Evolutionary conservation across 2,329 filamentous ascomycete species (phyloP).

Genomic region (Aspergillus tamarii): DNA sequence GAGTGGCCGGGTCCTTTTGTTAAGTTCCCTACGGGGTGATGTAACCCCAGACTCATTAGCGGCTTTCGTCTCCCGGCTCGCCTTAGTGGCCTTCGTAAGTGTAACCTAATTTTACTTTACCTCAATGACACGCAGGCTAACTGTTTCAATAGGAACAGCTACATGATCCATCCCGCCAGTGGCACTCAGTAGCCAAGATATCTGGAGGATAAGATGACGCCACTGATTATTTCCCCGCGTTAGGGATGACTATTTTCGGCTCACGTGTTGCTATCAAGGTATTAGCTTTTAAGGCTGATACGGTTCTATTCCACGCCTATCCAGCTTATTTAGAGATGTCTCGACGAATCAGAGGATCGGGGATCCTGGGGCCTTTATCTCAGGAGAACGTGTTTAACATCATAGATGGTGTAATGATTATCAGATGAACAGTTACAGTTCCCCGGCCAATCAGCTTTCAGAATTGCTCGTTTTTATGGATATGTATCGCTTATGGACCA

Average conservation of each 20-base stretch:
- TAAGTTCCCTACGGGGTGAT: background rate
- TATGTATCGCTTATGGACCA: background rate
- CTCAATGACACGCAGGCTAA: background rate
- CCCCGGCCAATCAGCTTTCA: conserved; percentile 2
- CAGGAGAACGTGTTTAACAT: background rate
- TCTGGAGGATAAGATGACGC: conserved; percentile 13
- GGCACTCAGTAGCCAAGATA: background rate
- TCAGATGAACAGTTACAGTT: background rate
- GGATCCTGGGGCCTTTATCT: background rate
- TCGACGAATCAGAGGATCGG: background rate
- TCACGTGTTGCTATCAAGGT: background rate
- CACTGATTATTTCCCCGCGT: conserved; percentile 2
- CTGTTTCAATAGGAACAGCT: background rate
- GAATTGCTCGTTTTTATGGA: background rate
- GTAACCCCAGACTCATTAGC: conserved; percentile 10
- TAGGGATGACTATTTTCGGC: background rate
- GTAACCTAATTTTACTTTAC: conserved; percentile 1
- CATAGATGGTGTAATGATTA: conserved; percentile 10
- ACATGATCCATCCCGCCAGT: conserved; percentile 3
- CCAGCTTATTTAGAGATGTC: background rate
- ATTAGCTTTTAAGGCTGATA: background rate
- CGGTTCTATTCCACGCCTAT: background rate
- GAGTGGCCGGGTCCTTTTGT: background rate
- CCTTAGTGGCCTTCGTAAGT: background rate
- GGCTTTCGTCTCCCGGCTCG: conserved; percentile 7